Base-by-base conservation (phyloP, 495 filamentous ascomycete species). In the Penicillium lividum region DNA sequence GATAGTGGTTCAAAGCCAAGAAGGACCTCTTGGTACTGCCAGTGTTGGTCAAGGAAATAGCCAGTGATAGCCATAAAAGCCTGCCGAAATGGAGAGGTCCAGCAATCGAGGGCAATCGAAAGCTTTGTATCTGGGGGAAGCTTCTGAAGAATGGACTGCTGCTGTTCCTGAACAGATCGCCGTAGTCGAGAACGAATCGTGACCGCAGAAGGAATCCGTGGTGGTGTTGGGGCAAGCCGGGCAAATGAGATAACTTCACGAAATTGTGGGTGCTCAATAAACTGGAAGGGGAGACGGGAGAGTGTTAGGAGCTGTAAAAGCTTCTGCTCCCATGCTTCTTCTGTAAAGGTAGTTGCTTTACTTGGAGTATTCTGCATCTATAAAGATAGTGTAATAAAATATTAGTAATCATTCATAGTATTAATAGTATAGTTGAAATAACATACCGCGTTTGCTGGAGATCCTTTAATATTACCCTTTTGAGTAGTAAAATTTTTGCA, bases 31-130 rank as follows among this genome's bases (percentile, higher is more conserved):
- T 18, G 51, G 27, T 69, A 69, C 10, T 56, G 55, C 65, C 36
- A 68, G 18, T 68, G 50, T 2, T 25, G 0, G 44, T 68, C 36
- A 40, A 68, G 29, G 27, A 65, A 65, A 27, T 66, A 69, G 30
- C 63, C 46, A n/a, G 56, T 66, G 2, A 64, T 54, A 4, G 57
- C 57, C 13, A 69, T 69, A 60, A 69, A 69, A 22, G 53, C 40
- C 30, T 61, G 42, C 0, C 10, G 31, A 56, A 61, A 61, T n/a
- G 49, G 52, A 1, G 49, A 62, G 3, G 42, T 66, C 64, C 31
- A 67, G 49, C 18, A 64, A 25, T 64, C 33, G 34, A 65, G 43
- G 2, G 42, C 43, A 54, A 66, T 64, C 29, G 36, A 66, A 13
- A 66, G 18, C 30, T 64, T 64, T 18, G 44, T n/a, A 31, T 31